Conservation (phyloP, 305 asterid species). For the Withania somnifera region DNA sequence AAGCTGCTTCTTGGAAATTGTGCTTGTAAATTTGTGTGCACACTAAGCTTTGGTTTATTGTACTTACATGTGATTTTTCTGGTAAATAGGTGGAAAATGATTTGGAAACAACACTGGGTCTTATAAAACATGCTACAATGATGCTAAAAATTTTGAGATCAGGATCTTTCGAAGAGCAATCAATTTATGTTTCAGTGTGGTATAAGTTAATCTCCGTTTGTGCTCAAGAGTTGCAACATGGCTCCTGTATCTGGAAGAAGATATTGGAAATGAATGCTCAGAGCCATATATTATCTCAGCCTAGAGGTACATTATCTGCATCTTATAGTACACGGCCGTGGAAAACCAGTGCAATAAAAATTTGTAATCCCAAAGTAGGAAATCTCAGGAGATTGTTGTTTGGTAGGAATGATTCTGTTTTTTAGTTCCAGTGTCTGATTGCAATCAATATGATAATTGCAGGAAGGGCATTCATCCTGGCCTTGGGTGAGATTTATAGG, state of each 20-base stretch:
- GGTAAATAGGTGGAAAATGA: slow-evolving; percentile 55
- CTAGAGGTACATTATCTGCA: slow-evolving; percentile 40
- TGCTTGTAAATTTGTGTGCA: neutral
- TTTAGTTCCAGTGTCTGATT: neutral
- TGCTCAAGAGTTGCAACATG: slow-evolving; percentile 53
- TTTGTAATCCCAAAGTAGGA: neutral
- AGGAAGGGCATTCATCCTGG: slow-evolving; percentile 50
- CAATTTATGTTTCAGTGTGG: slow-evolving; percentile 52
- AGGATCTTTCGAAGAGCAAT: slow-evolving; percentile 48
- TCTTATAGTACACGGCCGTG: neutral
- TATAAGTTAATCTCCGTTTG: slow-evolving; percentile 46
- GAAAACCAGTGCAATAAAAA: neutral
- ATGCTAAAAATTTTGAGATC: slow-evolving; percentile 53
- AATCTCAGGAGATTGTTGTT: neutral
- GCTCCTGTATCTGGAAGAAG: slow-evolving; percentile 60
- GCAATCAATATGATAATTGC: slow-evolving; percentile 19
- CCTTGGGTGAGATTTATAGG: slow-evolving; percentile 75
- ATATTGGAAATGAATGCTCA: slow-evolving; percentile 38
- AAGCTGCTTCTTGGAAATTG: neutral
- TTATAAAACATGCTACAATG: slow-evolving; percentile 40
- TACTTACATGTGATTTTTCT: slow-evolving; percentile 11
- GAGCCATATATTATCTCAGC: slow-evolving; percentile 33
- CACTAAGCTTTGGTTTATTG: neutral
- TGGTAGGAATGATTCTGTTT: neutral
- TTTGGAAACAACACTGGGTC: slow-evolving; percentile 42